Evolutionary conservation across 2,329 filamentous ascomycete genomes (phyloP), one percentile per base, ranked within the genome.

Genomic region (Fusarium sp.): DNA sequence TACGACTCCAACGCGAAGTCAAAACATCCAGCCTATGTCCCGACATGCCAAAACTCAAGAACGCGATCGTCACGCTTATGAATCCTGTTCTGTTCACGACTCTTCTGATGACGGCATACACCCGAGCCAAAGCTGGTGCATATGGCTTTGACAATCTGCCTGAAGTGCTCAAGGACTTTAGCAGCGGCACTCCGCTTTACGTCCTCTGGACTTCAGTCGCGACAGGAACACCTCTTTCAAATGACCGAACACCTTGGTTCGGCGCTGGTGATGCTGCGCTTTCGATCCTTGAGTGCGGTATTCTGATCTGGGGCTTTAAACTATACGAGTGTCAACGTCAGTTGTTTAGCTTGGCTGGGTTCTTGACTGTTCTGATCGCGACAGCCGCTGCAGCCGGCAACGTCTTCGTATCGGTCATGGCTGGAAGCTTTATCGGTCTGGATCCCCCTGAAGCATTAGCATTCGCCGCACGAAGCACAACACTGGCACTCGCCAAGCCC

Each of bases 241-340:
- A 52, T 4, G 74, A 76, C 29, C 67, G 61, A 6, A 56, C 56
- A 7, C 56, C 55, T 3, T 80, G 79, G 77, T 81, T 83, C 54
- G 84, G 83, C 4, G 84, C 85, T 0, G 85, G 85, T 11, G 85
- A 87, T 63, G 74, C 82, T 6, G 85, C 85, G 0, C 78, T 83
- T 2, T 83, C 84, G 0, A 74, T 87, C 5, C 83, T 87, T 5
- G 83, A 86, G 70, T 81, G 83, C 6, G 85, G 85, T 13, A 85
- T 87, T 25, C 79, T 86, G 4, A 79, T 82, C 6, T 87, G 85
- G 85, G 85, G 85, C 1, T 82, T 87, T 67, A 87, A 87, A 75
- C 78, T 87, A 6, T 85, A 83, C 69, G 84, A 86, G 66, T 85
- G 83, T 74, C 83, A 84, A 6, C 65, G 70, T 4, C 83, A 84